Percentiles rank a stretch among this genome's conserved stretches.
Evolutionary conservation across 139 green algal species (phyloP).

Genomic region (Chlamydomonas urium): DNA sequence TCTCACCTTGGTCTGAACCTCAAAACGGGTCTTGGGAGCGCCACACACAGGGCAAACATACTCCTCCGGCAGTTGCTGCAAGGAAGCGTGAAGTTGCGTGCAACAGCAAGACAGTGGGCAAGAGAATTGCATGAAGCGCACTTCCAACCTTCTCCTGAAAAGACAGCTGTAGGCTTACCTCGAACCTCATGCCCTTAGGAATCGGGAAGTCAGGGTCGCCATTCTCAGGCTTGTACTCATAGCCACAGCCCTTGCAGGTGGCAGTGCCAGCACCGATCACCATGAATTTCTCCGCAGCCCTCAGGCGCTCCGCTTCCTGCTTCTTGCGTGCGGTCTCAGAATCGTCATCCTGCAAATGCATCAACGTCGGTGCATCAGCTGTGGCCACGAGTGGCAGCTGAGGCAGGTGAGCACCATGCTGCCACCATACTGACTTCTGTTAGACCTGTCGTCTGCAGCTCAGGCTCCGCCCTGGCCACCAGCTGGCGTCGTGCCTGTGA

Average conservation of each 20-base stretch:
- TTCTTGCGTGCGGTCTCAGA: not conserved
- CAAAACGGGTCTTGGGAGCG: conserved; percentile 71
- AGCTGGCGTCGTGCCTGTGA: too few relatives aligned
- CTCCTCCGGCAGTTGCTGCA: conserved; percentile 82
- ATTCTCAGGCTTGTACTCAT: conserved; percentile 72
- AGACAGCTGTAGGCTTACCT: conserved; percentile 29
- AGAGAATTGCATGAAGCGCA: too few relatives aligned
- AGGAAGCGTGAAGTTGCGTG: too few relatives aligned
- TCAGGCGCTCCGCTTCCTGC: conserved; percentile 34
- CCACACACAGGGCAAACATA: conserved; percentile 92
- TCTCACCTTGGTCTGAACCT: conserved; percentile 47
- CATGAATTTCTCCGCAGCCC: conserved; percentile 90
- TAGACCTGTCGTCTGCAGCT: too few relatives aligned
- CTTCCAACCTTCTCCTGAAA: not conserved
- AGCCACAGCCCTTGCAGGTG: conserved; percentile 66
- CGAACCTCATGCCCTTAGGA: conserved; percentile 64
- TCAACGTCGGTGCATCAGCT: too few relatives aligned
- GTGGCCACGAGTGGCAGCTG: too few relatives aligned
- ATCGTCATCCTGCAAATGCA: not conserved
- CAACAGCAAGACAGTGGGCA: too few relatives aligned
- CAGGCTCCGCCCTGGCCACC: too few relatives aligned
- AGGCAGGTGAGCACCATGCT: too few relatives aligned
- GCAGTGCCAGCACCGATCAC: conserved; percentile 70
- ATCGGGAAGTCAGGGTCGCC: conserved; percentile 90
- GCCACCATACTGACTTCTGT: too few relatives aligned